Base-by-base conservation (phyloP, 2,329 filamentous ascomycete genomes). In the Botrytis elliptica region DNA sequence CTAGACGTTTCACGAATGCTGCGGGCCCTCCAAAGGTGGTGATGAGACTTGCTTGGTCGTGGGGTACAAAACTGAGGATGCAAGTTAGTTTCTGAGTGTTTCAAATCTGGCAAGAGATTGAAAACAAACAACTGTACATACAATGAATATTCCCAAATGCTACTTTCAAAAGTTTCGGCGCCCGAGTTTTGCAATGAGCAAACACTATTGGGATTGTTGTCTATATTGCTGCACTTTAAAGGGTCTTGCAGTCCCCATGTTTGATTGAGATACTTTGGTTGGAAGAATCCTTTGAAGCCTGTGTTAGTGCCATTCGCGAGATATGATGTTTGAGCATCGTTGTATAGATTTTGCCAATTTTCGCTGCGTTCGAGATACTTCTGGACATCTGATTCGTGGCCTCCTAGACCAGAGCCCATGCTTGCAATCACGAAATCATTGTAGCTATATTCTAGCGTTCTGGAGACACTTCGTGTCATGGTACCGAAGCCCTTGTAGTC, bases 381-480 rank as follows among this genome's bases (percentile, higher is more conserved):
- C 40, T 74, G 73, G 16, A 77, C 83, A 68, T 91, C 91, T 0
- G 80, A 82, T 6, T 84, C 83, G 20, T 86, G 85, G 2, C 87
- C 88, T 55, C 88, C 88, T 46, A 92, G 80, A 0, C 82, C 84
- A 18, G 85, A 84, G 0, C 90, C 90, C 73, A 93, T 86, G 63
- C 88, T 85, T 0, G 89, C 85, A 72, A 92, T 88, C 76, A 88
- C 89, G 78, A 88, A 94, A 82, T 94, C 92, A 76, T 94, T 89
- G 81, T 94, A 94, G 18, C 90, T 88, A 80, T 94, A 94, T 80
- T 94, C 92, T 0, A 94, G 86, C 0, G 91, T 94, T 7, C 92
- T 86, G 2, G 90, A 93, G 38, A 94, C 86, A 77, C 88, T 91
- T 16, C 92, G 86, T 0, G 92, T 93, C 81, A 91, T 87, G 0